Evolutionary conservation across 2,329 filamentous ascomycete species (phyloP).

Genomic region (Verticillium nonalfalfae): DNA sequence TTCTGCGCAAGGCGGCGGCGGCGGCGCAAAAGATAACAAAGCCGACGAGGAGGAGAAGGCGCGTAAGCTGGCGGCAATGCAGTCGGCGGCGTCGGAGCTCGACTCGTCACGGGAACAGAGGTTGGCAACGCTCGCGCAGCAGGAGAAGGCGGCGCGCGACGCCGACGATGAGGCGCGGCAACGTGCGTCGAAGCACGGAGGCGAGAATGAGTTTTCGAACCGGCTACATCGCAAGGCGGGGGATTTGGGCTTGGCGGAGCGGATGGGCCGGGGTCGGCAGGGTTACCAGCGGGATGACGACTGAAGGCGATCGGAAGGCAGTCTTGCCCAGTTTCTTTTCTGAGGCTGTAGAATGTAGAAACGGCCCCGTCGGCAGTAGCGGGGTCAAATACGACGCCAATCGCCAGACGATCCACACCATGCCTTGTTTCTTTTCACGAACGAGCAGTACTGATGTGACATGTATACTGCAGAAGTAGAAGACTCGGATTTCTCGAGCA

Average conservation of each 20-base stretch:
- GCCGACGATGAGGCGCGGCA: conserved; percentile 59
- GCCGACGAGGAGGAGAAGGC: conserved; percentile 52
- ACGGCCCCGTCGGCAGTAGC: not conserved
- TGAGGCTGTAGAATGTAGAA: not conserved
- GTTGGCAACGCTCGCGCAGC: conserved; percentile 58
- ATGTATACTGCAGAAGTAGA: too few relatives aligned
- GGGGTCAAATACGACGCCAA: not conserved
- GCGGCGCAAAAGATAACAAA: conserved; percentile 13
- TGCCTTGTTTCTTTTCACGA: too few relatives aligned
- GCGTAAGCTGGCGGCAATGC: conserved; percentile 66
- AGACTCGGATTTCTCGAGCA: not conserved
- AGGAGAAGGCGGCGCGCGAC: conserved; percentile 57
- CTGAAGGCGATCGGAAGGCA: conserved; percentile 13
- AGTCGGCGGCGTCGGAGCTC: conserved; percentile 61
- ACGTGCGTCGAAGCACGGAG: conserved; percentile 53
- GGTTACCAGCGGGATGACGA: conserved; percentile 40
- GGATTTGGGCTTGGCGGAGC: conserved; percentile 43
- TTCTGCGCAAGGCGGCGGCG: conserved; percentile 7
- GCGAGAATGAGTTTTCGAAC: conserved; percentile 59
- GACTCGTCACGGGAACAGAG: conserved; percentile 65
- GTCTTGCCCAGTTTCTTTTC: not conserved
- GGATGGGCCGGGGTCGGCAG: conserved; percentile 41
- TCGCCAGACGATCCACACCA: too few relatives aligned
- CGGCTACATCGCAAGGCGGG: conserved; percentile 54
- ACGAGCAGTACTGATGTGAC: too few relatives aligned